phyloP scores from a whole-genome alignment of 192 early-diverging fungal species.

The Piromyces finnis region DNA sequence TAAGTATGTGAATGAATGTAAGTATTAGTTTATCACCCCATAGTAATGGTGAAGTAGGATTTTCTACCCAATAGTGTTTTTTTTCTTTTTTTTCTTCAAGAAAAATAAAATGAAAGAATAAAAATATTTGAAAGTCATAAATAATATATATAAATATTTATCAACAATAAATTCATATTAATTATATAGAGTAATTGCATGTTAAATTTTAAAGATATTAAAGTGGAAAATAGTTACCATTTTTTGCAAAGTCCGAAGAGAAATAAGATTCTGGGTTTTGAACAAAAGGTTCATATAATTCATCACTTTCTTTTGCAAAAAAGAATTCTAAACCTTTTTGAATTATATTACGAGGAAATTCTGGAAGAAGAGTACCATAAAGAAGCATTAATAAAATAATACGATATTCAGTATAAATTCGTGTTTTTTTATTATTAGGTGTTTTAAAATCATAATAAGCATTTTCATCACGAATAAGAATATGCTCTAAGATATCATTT shows the following conservation, averaged over 20 bases:
- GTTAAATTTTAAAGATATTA: too few relatives aligned
- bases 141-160: too few relatives aligned
- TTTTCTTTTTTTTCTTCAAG: too few relatives aligned
- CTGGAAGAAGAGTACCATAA: background rate
- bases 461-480: background rate
- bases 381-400: background rate
- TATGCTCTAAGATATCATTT: background rate
- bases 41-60: background rate
- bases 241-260: background rate
- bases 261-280: background rate
- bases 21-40: background rate
- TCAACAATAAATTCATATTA: too few relatives aligned
- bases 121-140: too few relatives aligned
- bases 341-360: background rate
- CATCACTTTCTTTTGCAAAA: background rate
- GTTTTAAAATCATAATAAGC: background rate
- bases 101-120: too few relatives aligned
- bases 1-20: background rate
- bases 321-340: background rate
- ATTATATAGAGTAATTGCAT: too few relatives aligned
- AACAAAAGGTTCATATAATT: background rate
- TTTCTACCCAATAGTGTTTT: background rate
- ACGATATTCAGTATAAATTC: background rate
- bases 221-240: too few relatives aligned
- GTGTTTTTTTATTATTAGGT: background rate